Percentiles rank a stretch among this genome's conserved stretches.
phyloP scores from a whole-genome alignment of 1,284 basidiomycete species.

The Phylloporus sp. region DNA sequence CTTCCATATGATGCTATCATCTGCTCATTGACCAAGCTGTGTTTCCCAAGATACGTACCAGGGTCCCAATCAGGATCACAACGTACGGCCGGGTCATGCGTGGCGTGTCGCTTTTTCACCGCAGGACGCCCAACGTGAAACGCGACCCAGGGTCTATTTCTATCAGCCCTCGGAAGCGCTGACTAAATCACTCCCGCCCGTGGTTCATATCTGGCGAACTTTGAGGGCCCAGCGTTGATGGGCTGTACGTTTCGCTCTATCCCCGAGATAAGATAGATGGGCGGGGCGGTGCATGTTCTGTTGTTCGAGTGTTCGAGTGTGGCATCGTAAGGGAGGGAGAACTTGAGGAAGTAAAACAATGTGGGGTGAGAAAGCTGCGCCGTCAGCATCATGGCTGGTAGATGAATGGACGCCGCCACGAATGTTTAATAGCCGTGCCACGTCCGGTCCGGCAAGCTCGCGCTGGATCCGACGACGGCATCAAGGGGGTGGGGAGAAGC shows the following conservation, averaged over 20 bases:
- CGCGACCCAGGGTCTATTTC: conserved; percentile 2
- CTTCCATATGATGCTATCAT: conserved; percentile 15
- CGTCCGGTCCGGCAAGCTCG: neutral
- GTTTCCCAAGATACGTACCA: conserved; percentile 1
- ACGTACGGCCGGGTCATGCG: conserved; percentile 29
- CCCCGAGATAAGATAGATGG: conserved; percentile 17
- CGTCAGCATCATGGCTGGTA: neutral
- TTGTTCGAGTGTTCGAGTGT: neutral
- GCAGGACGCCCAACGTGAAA: conserved; percentile 7
- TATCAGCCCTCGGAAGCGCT: conserved; percentile 1
- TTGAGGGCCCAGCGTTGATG: neutral
- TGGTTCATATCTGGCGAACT: neutral
- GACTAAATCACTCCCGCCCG: neutral
- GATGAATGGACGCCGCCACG: neutral
- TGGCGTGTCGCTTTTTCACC: conserved; percentile 21
- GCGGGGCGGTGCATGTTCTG: neutral
- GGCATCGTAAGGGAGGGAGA: neutral
- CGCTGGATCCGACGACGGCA: neutral
- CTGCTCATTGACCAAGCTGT: conserved; percentile 20
- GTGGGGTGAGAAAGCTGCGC: conserved; percentile 11
- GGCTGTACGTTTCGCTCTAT: conserved; percentile 20
- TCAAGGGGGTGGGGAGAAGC: conserved; percentile 2
- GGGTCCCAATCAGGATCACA: neutral
- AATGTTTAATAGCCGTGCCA: conserved; percentile 16
- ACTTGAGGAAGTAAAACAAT: neutral